Evolutionary conservation across 1,139 yeast species (phyloP).

Genomic region (Yamadazyma aaseri): DNA sequence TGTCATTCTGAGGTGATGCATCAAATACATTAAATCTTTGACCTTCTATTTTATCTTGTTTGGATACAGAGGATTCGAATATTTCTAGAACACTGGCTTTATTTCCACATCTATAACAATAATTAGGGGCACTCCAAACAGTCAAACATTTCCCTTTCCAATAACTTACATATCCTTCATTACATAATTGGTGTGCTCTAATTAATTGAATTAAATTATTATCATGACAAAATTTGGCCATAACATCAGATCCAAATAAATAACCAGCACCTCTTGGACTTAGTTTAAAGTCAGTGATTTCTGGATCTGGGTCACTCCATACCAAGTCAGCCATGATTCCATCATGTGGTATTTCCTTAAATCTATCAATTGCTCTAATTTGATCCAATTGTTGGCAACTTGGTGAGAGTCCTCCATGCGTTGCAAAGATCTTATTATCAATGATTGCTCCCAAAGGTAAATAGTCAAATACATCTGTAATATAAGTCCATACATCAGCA

Average conservation of each 20-base stretch:
- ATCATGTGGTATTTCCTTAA: slow-evolving; percentile 94
- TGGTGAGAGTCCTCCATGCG: slow-evolving; percentile 95
- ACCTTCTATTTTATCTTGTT: slow-evolving; percentile 30
- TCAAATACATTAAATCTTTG: slow-evolving; percentile 88
- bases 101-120: slow-evolving; percentile 95
- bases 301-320: slow-evolving; percentile 98
- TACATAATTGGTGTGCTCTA: slow-evolving; percentile 94
- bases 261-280: slow-evolving; percentile 98
- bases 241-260: slow-evolving; percentile 89
- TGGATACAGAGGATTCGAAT: slow-evolving; percentile 30
- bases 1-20: slow-evolving; percentile 87
- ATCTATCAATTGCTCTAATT: slow-evolving; percentile 83
- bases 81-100: slow-evolving; percentile 92
- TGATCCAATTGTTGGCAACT: slow-evolving; percentile 93
- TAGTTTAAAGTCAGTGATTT: slow-evolving; percentile 76
- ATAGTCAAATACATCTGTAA: slow-evolving; percentile 92
- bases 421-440: slow-evolving; percentile 88
- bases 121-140: slow-evolving; percentile 98
- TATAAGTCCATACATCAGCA: slow-evolving; percentile 79
- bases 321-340: slow-evolving; percentile 99
- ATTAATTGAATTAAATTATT: slow-evolving; percentile 80
- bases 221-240: slow-evolving; percentile 76
- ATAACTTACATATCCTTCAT: slow-evolving; percentile 90
- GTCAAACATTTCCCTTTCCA: slow-evolving; percentile 91
- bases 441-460: slow-evolving; percentile 90